Base-by-base conservation (phyloP, 371 early-diverging fungal genomes). In the Coemansia sp. region DNA sequence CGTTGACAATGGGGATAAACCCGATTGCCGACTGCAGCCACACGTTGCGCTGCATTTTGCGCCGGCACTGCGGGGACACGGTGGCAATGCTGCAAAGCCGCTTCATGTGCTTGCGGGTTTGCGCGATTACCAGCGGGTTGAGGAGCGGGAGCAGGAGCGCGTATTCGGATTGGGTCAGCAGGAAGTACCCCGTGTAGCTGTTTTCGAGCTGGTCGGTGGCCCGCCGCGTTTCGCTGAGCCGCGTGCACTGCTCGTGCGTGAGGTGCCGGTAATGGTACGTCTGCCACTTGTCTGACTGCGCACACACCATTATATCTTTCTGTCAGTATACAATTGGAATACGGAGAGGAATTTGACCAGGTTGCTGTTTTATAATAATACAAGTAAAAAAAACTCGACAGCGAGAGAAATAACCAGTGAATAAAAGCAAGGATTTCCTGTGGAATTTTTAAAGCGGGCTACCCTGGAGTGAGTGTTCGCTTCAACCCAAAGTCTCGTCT, bases 1-100 rank as follows among this genome's bases (percentile, higher is more conserved):
- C 55, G 40, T 73, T 73, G 41, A 50, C 47, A 14, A 73, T 57
- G 10, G 73, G 73, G 5, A 73, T 26, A 34, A 73, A 68, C 16
- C 69, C 64, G 0, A 64, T 14, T 4, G 53, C 20, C 0, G 68
- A 63, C 13, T 54, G 40, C 35, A 68, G 41, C 20, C 63, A 56
- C 36, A 72, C 50, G 32, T 72, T 72, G 51, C 42, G 53, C 7
- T 36, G 26, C 68, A 72, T 72, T 35, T 34, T 41, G 2, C 45
- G 47, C 10, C 48, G n/a, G 20, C 41, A 41, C 1, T 59, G n/a
- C 30, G 45, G 20, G 34, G 63, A 20, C 26, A 67, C 35, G 6
- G 41, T 16, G 11, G 60, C 42, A 40, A 63, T 42, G 5, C 55
- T 42, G 34, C 57, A 60, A 47, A 72, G 43, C 6, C 47, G 50